Evolutionary conservation across 192 early-diverging fungal genomes (phyloP), one percentile per base, ranked within the genome.

Genomic region (Coemansia sp.): DNA sequence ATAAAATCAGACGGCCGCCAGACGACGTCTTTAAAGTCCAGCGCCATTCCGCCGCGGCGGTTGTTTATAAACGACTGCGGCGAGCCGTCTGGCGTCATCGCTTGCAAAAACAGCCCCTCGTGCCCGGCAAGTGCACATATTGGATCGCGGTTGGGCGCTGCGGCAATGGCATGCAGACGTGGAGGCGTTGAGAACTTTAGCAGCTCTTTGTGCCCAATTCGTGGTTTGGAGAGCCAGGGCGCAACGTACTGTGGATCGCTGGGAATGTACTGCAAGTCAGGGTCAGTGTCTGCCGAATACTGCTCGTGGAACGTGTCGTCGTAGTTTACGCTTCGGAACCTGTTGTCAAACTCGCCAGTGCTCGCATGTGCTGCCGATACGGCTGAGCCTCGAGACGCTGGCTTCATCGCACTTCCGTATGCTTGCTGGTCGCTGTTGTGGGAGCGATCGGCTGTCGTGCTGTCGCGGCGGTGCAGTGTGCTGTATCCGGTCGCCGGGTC

Each of bases 1-100:
- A 82, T 69, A n/a, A 68, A 63, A 28, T 73, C 71, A 12, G 71
- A 64, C 2, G 79, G 79, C 28, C 68, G 52, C 79, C 79, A 82
- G 14, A 82, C 50, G 6, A 76, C 79, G 36, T 73, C 70, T 23
- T 69, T 69, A 34, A 73, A 73, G 37, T 72, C 69, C 10, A 61
- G 46, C 1, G 70, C 62, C 52, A 69, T 38, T 31, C 46, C 57
- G 37, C 71, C 57, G 25, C 79, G 66, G 15, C 74, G 66, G 31
- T 49, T 25, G 57, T 62, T 65, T 38, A 55, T 37, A 8, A 69
- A 52, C 0, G 54, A 49, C 64, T 63, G 42, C 5, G 63, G 19
- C 19, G 68, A 60, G 5, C 42, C 52, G 6, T 75, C 78, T 4
- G 56, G 49, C 1, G 59, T 64, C 72, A 81, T 81, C 44, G 40